Conservation (phyloP, 495 filamentous ascomycete species). For the Penicillium cosmopolitanum region DNA sequence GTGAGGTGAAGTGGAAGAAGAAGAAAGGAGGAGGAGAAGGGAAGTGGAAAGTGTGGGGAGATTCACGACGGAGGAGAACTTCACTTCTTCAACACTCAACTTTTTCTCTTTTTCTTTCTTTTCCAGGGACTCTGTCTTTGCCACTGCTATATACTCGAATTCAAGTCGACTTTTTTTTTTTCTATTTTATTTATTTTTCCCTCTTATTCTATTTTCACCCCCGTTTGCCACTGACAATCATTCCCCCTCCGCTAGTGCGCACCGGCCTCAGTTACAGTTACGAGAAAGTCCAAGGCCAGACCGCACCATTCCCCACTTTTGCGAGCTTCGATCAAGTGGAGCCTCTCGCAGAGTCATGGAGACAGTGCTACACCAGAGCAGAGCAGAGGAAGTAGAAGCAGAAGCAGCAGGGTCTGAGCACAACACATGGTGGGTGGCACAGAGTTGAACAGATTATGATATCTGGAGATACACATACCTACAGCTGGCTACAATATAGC, state of each 20-base stretch:
- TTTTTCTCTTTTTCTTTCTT: background rate
- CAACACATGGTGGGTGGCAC: slow-evolving; percentile 1
- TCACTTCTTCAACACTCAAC: background rate
- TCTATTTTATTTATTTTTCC: background rate
- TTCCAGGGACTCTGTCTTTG: background rate
- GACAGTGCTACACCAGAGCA: background rate
- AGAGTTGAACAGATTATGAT: background rate
- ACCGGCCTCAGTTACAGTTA: background rate
- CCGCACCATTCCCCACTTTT: background rate
- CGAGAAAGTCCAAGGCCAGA: background rate
- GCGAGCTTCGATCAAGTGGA: background rate
- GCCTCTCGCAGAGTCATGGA: background rate
- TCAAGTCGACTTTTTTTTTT: too few species aligned
- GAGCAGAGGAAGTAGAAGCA: background rate
- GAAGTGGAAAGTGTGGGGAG: background rate
- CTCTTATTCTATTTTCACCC: background rate
- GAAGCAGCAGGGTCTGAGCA: background rate
- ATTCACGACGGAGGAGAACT: too few species aligned
- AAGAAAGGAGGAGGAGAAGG: background rate
- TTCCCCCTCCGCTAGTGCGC: too few species aligned
- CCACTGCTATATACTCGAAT: background rate
- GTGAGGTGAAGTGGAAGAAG: background rate
- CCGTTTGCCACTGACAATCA: background rate
- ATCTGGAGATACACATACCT: too few species aligned
- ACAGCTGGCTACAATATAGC: too few species aligned